These are phyloP conservation scores for Xylaria hypoxylon DNA, from an alignment of 2,329 filamentous ascomycete genomes.

Conservation along the genomic window DNA sequence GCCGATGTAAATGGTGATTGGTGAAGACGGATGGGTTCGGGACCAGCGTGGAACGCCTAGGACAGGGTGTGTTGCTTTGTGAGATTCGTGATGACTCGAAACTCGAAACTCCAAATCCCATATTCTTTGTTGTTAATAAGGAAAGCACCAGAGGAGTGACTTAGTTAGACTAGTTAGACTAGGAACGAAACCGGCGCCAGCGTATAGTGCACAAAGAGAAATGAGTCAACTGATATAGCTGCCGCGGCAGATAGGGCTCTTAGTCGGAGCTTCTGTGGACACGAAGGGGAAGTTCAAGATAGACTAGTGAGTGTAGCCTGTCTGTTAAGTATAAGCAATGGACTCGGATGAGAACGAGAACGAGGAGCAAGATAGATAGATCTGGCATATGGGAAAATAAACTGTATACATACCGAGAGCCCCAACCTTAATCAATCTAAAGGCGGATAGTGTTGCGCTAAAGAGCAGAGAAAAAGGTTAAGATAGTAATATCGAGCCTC, in stretches of 20 bases:
- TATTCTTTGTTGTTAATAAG: slow-evolving; percentile 22
- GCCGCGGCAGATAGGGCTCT: slow-evolving; percentile 40
- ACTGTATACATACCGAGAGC: slow-evolving; percentile 14
- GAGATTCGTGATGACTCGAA: slow-evolving; percentile 22
- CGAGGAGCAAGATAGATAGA: slow-evolving; percentile 12
- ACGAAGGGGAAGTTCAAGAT: slow-evolving; percentile 17
- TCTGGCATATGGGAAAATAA: not conserved
- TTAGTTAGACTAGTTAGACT: slow-evolving; percentile 1
- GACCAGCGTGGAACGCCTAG: slow-evolving; percentile 17
- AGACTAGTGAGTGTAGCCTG: not conserved
- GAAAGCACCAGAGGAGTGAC: not conserved
- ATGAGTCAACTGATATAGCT: slow-evolving; percentile 39
- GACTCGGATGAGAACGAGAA: slow-evolving; percentile 11
- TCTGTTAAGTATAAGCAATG: slow-evolving; percentile 8
- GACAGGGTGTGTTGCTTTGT: slow-evolving; percentile 26
- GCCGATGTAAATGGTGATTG: slow-evolving; percentile 43
- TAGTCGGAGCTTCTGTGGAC: slow-evolving; percentile 42
- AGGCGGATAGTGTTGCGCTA: slow-evolving; percentile 35
- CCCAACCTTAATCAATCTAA: not conserved
- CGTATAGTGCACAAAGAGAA: slow-evolving; percentile 35
- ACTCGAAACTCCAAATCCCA: slow-evolving; percentile 18
- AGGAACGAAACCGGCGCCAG: slow-evolving; percentile 31
- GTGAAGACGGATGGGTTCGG: slow-evolving; percentile 34
- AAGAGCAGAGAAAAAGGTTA: slow-evolving; percentile 14
- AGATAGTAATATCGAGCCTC: slow-evolving; percentile 23